Conservation (phyloP, 345 rosid species). For the Euphorbia tirucalli region DNA sequence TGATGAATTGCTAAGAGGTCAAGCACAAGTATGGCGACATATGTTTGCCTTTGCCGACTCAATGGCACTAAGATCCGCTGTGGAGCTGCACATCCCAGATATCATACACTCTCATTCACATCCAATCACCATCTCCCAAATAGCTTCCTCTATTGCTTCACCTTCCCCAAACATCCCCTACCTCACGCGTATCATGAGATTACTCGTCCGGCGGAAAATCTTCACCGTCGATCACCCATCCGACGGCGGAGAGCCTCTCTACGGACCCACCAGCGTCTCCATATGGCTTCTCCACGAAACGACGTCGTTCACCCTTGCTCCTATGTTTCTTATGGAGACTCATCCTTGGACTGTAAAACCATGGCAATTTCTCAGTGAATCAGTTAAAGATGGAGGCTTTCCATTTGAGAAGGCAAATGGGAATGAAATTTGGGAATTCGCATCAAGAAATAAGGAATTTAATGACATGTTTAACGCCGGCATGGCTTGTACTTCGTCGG, state of each 20-base stretch:
- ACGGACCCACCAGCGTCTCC: slow-evolving; percentile 29
- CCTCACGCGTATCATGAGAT: slow-evolving; percentile 32
- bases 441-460: slow-evolving; percentile 18
- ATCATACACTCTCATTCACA: slow-evolving; percentile 28
- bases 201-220: slow-evolving; percentile 25
- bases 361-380: slow-evolving; percentile 29
- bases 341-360: slow-evolving; percentile 23
- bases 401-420: slow-evolving; percentile 42
- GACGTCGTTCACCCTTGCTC: slow-evolving; percentile 18
- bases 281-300: slow-evolving; percentile 33
- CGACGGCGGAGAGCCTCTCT: slow-evolving; percentile 24
- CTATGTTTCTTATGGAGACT: slow-evolving; percentile 28
- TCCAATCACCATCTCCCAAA: slow-evolving; percentile 19
- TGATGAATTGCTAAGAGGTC: slow-evolving; percentile 13
- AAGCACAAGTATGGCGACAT: slow-evolving; percentile 15
- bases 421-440: slow-evolving; percentile 29
- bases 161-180: slow-evolving; percentile 11
- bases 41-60: slow-evolving; percentile 28
- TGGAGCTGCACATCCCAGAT: slow-evolving; percentile 26
- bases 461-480: slow-evolving; percentile 29
- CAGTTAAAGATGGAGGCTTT: slow-evolving; percentile 36
- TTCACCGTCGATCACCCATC: slow-evolving; percentile 15
- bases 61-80: slow-evolving; percentile 21
- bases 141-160: slow-evolving; percentile 27
- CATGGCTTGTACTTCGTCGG: slow-evolving; percentile 24